Conservation (phyloP, 78 protist genomes). For the Speleostelium caveatum region DNA sequence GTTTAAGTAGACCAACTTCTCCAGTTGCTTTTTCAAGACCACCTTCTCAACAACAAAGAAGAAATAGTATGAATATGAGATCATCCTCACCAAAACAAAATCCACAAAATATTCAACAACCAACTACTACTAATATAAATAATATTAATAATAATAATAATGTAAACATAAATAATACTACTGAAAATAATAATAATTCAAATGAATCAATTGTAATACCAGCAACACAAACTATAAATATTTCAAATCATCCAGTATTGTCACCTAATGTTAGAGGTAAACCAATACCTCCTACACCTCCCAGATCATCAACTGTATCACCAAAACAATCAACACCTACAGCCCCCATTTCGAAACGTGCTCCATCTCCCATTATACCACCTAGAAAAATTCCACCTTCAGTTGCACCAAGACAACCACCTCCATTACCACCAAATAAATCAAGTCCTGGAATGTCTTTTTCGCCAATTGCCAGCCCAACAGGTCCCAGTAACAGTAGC, state of each 20-base stretch:
- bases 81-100: constrained; percentile 5
- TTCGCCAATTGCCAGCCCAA: background rate
- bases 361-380: background rate
- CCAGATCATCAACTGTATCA: background rate
- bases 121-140: no score
- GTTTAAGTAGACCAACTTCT: background rate
- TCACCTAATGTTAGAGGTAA: constrained; percentile 2
- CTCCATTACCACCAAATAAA: constrained; percentile 38
- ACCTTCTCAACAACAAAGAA: constrained; percentile 4
- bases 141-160: no score
- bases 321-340: background rate
- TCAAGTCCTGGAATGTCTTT: no score
- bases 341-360: background rate
- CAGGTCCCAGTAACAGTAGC: background rate
- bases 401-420: constrained; percentile 15
- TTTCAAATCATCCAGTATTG: background rate
- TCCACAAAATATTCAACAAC: no score
- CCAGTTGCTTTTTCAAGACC: constrained; percentile 16
- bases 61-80: background rate
- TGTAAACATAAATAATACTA: background rate
- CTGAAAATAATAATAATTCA: background rate
- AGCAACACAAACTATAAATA: background rate
- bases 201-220: background rate
- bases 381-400: background rate
- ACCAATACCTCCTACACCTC: constrained; percentile 26